A percentile compares a stretch with the other conserved stretches of the same genome.
phyloP scores from a whole-genome alignment of 2,329 filamentous ascomycete species.

The Leptographium radiaticola region DNA sequence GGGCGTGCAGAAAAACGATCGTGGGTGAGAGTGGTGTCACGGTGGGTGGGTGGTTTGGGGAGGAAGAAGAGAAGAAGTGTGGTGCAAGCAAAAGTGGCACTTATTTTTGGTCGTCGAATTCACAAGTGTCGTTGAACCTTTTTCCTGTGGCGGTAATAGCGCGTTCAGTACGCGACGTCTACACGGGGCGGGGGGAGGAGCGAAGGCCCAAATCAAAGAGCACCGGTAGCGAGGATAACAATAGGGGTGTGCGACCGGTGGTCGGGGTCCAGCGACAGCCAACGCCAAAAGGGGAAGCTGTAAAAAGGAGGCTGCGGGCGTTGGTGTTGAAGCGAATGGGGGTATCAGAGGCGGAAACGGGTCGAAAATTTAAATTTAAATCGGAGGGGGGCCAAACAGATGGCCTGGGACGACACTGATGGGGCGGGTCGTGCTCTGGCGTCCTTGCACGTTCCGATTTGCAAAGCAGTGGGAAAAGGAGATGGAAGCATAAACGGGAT shows the following conservation, averaged over 20 bases:
- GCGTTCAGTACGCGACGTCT: slow-evolving; percentile 1
- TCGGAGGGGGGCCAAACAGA: background rate
- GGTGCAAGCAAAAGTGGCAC: background rate
- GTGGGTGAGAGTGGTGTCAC: background rate
- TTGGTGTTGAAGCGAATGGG: too few relatives aligned
- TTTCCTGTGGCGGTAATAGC: background rate
- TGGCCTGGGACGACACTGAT: background rate
- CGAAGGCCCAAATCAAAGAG: background rate
- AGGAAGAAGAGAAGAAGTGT: background rate
- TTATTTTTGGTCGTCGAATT: background rate
- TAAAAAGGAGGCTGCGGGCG: background rate
- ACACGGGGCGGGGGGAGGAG: background rate
- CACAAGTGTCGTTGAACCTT: background rate
- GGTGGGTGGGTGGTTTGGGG: background rate
- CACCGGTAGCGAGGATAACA: background rate
- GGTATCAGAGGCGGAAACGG: background rate
- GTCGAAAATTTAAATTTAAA: background rate
- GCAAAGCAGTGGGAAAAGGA: background rate
- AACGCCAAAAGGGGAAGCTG: background rate
- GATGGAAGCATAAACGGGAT: background rate
- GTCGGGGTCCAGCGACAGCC: background rate
- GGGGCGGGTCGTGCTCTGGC: background rate
- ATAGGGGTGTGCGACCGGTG: background rate
- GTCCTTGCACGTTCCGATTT: background rate
- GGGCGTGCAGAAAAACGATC: background rate